Evolutionary conservation across 352 stramenopile species (phyloP).

Genomic region (Pythium myriotylum): DNA sequence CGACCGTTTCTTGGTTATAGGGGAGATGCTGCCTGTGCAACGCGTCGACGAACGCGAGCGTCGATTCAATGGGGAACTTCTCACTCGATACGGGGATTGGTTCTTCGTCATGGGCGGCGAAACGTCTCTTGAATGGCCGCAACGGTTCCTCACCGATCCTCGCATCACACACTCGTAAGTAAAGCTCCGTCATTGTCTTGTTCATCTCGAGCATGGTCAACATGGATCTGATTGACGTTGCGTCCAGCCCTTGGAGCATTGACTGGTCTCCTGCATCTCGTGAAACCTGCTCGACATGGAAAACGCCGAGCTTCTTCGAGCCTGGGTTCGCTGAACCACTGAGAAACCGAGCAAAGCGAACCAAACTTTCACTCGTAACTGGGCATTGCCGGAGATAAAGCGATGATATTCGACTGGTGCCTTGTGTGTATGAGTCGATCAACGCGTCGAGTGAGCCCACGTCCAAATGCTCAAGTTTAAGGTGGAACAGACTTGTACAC

Average conservation of each 20-base stretch:
- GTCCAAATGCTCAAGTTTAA: slow-evolving; percentile 14
- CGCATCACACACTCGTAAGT: slow-evolving; percentile 13
- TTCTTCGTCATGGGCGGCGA: slow-evolving; percentile 19
- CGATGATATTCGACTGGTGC: slow-evolving; percentile 15
- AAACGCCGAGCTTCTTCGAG: slow-evolving; percentile 17
- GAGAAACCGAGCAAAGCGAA: slow-evolving; percentile 13
- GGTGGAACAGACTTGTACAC: slow-evolving; percentile 1
- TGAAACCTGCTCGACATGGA: slow-evolving; percentile 15
- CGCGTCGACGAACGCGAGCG: slow-evolving; percentile 12
- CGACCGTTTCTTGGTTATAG: slow-evolving; percentile 11
- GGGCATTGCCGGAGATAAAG: slow-evolving; percentile 16
- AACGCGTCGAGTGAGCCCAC: slow-evolving; percentile 10
- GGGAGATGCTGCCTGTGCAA: slow-evolving; percentile 9
- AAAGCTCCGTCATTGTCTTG: slow-evolving; percentile 17
- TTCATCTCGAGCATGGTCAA: slow-evolving; percentile 17
- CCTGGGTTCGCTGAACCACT: background rate
- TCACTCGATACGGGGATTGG: slow-evolving; percentile 15
- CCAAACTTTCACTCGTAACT: slow-evolving; percentile 5
- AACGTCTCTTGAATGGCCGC: slow-evolving; percentile 12
- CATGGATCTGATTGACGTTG: slow-evolving; percentile 1
- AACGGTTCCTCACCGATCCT: slow-evolving; percentile 8
- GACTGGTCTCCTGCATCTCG: background rate
- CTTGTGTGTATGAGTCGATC: slow-evolving; percentile 6
- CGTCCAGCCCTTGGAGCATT: slow-evolving; percentile 7
- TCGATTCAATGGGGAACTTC: background rate